phyloP scores from a whole-genome alignment of 2,329 filamentous ascomycete species.

The Trichophyton rubrum region DNA sequence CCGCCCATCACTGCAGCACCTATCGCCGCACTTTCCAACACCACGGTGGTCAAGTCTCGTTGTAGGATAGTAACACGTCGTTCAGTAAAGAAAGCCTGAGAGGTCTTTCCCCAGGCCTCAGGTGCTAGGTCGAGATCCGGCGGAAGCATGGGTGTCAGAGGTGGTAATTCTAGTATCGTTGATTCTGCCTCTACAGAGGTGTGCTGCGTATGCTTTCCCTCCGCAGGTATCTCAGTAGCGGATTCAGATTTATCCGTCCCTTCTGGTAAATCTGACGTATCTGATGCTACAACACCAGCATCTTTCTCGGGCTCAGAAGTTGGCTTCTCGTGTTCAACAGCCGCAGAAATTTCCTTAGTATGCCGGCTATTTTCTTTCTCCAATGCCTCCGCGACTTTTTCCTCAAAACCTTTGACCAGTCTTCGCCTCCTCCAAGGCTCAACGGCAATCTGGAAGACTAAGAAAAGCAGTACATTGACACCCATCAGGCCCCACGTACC shows the following conservation, averaged over 20 bases:
- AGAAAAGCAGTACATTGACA: constrained; percentile 78
- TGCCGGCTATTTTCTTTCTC: constrained; percentile 47
- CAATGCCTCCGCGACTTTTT: constrained; percentile 57
- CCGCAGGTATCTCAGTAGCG: constrained; percentile 5
- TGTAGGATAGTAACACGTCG: constrained; percentile 51
- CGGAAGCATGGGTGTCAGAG: constrained; percentile 18
- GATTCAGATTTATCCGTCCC: constrained; percentile 6
- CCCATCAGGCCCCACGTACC: constrained; percentile 98
- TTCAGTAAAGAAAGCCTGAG: constrained; percentile 54
- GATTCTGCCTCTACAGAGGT: not conserved
- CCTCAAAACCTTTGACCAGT: constrained; percentile 71
- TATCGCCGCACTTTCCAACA: constrained; percentile 52
- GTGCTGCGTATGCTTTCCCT: not conserved
- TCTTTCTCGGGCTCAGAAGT: not conserved
- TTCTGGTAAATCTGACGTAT: constrained; percentile 5
- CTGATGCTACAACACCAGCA: not conserved
- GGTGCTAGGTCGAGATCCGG: constrained; percentile 20
- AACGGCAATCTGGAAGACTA: constrained; percentile 75
- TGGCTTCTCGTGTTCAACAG: not conserved
- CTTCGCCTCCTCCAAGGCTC: constrained; percentile 81
- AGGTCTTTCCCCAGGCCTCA: constrained; percentile 38
- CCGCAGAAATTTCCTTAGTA: not conserved
- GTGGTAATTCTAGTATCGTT: constrained; percentile 3
- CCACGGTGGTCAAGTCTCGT: constrained; percentile 57
- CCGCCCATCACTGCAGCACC: constrained; percentile 50